Evolutionary conservation across 2,329 filamentous ascomycete genomes (phyloP).

Genomic region (Chaetomiaceae sp.): DNA sequence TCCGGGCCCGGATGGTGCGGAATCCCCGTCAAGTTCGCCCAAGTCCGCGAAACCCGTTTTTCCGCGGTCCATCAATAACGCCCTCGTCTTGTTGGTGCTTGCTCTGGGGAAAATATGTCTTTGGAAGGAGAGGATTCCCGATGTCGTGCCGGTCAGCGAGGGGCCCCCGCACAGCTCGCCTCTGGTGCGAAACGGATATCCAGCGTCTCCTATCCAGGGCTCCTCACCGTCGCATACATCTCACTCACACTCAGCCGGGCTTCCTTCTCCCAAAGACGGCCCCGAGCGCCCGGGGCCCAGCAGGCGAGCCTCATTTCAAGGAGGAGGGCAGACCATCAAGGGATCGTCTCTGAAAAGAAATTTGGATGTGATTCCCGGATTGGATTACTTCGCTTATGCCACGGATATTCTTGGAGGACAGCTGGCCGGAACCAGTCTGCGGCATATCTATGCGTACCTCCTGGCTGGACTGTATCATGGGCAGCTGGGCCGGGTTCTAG

Average conservation of each 20-base stretch:
- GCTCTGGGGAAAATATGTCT: slow-evolving; percentile 81
- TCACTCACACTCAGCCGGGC: slow-evolving; percentile 46
- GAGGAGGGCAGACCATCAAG: slow-evolving; percentile 29
- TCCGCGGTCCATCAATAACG: slow-evolving; percentile 66
- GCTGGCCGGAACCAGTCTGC: slow-evolving; percentile 71
- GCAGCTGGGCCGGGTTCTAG: slow-evolving; percentile 78
- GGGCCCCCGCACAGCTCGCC: slow-evolving; percentile 36
- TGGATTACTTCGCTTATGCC: slow-evolving; percentile 85
- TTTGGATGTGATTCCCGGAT: slow-evolving; percentile 79
- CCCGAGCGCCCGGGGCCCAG: slow-evolving; percentile 41
- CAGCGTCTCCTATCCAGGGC: slow-evolving; percentile 50
- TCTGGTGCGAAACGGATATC: slow-evolving; percentile 46
- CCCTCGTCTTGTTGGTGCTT: slow-evolving; percentile 75
- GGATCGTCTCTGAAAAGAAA: slow-evolving; percentile 47
- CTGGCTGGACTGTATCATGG: slow-evolving; percentile 85
- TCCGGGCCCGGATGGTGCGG: slow-evolving; percentile 37
- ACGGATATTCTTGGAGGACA: slow-evolving; percentile 82
- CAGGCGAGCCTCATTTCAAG: slow-evolving; percentile 51
- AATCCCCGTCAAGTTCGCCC: slow-evolving; percentile 27
- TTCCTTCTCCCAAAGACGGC: slow-evolving; percentile 51
- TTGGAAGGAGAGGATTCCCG: slow-evolving; percentile 49
- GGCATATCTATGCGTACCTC: slow-evolving; percentile 79
- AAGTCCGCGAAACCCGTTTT: slow-evolving; percentile 49
- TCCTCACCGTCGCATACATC: slow-evolving; percentile 47
- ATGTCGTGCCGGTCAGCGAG: slow-evolving; percentile 51